phyloP scores from a whole-genome alignment of 352 stramenopile species.

The Globisporangium megalacanthum region DNA sequence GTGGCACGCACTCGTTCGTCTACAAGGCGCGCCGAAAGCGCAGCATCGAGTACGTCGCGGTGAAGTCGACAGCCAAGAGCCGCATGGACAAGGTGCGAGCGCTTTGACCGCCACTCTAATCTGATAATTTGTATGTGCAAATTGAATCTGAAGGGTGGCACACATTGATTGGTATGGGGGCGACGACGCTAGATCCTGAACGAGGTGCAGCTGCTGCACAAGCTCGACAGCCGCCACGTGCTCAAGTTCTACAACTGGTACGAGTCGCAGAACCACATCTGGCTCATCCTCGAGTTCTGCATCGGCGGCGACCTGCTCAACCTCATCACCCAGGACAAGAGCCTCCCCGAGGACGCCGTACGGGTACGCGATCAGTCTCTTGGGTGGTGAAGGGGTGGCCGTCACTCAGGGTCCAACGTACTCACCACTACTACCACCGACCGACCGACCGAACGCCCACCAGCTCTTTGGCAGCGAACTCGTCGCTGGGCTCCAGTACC shows the following conservation, averaged over 20 bases:
- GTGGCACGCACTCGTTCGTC: constrained; percentile 88
- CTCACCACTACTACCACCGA: not conserved
- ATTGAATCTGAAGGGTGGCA: not conserved
- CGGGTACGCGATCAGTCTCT: constrained; percentile 25
- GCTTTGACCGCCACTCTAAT: not conserved
- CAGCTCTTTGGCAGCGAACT: constrained; percentile 72
- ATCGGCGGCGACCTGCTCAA: constrained; percentile 89
- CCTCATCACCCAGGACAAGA: constrained; percentile 85
- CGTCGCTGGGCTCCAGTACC: constrained; percentile 79
- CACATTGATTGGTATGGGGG: no score
- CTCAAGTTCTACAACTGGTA: constrained; percentile 95
- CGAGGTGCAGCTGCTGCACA: constrained; percentile 86
- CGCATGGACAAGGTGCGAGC: constrained; percentile 85
- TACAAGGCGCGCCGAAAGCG: constrained; percentile 91
- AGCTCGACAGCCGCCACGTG: constrained; percentile 78
- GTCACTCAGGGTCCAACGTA: no score
- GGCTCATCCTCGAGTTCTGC: constrained; percentile 93
- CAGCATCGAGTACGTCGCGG: constrained; percentile 91
- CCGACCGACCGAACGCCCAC: not conserved
- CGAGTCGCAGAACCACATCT: constrained; percentile 94
- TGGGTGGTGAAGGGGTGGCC: not conserved
- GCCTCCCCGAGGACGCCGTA: constrained; percentile 73
- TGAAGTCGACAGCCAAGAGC: constrained; percentile 91
- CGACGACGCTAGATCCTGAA: constrained; percentile 56
- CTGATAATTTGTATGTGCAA: not conserved